These are phyloP conservation scores for Clarireedia hainanense DNA, from an alignment of 2,329 filamentous ascomycete species.

Conservation along the genomic window DNA sequence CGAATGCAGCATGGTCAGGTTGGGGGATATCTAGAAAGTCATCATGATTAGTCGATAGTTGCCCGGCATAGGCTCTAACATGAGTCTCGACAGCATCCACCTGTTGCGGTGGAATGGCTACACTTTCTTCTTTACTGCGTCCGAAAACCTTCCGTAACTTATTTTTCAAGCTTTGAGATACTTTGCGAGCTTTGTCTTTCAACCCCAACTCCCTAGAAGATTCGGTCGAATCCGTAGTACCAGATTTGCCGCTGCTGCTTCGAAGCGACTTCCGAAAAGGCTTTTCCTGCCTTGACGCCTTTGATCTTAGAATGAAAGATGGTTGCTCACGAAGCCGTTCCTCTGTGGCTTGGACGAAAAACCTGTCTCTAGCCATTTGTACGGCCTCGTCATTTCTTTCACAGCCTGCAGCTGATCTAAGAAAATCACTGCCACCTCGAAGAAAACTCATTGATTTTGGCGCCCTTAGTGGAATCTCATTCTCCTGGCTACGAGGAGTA, in stretches of 20 bases:
- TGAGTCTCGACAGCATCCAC: slow-evolving; percentile 36
- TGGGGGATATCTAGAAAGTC: slow-evolving; percentile 29
- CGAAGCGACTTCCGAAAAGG: slow-evolving; percentile 43
- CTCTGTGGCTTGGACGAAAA: slow-evolving; percentile 30
- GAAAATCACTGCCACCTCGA: slow-evolving; percentile 26
- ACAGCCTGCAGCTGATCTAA: slow-evolving; percentile 13
- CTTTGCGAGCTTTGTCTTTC: slow-evolving; percentile 48
- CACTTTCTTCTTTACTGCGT: slow-evolving; percentile 31
- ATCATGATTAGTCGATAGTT: slow-evolving; percentile 25
- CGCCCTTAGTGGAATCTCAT: slow-evolving; percentile 31
- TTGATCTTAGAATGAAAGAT: slow-evolving; percentile 38
- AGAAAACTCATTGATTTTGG: slow-evolving; percentile 51
- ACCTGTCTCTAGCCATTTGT: slow-evolving; percentile 32
- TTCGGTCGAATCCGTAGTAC: slow-evolving; percentile 21
- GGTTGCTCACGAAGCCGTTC: slow-evolving; percentile 35
- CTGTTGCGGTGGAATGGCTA: slow-evolving; percentile 43
- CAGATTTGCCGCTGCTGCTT: slow-evolving; percentile 35
- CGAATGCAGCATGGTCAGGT: slow-evolving; percentile 38
- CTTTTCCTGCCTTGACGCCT: slow-evolving; percentile 23
- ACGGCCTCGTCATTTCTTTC: slow-evolving; percentile 31
- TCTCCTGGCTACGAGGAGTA: slow-evolving; percentile 21
- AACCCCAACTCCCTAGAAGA: slow-evolving; percentile 32
- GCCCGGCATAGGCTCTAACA: slow-evolving; percentile 20
- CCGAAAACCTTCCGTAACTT: slow-evolving; percentile 53
- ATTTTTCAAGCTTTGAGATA: slow-evolving; percentile 53